Base-by-base conservation (phyloP, 495 filamentous ascomycete genomes). In the Xylaria scruposa region DNA sequence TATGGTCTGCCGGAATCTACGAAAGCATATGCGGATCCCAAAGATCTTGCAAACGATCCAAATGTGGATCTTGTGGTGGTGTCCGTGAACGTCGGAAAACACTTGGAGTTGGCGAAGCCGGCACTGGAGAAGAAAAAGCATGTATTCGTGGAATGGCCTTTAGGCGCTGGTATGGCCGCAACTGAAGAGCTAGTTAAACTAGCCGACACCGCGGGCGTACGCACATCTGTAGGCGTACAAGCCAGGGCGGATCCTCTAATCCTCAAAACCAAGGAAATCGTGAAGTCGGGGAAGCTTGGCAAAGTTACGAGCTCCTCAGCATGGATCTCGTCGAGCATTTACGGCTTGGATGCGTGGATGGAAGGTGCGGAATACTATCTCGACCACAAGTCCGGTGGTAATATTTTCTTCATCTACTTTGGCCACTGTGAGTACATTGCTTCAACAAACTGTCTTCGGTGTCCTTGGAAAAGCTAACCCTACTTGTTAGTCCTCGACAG, bases 141-240 rank as follows among this genome's bases (percentile, higher is more conserved):
- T 56, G 82, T 85, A 42, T 88, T 83, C 60, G 81, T 87, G n/a
- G 88, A 89, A 73, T 89, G 88, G 88, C 83, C 79, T 19, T 72
- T 81, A 7, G 79, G 62, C 19, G 74, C 72, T 0, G 76, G 36
- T 59, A 24, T 76, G 19, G 40, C 53, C 21, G 64, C 78, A 31
- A 70, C 74, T 3, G 81, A 83, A 64, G 77, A 85, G 68, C 33
- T 67, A 13, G 1, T 19, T 0, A 42, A 15, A 40, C 72, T 82
- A 9, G 83, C 82, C 10, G 65, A 68, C 36, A 69, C 68, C 29
- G 74, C 77, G 17, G 78, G 81, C 2, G 80, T 78, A 13, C 83
- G 74, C 60, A 80, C 76, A 6, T 53, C 73, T 7, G 74, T 83
- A 3, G 81, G 81, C n/a, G 19, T 78, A 19, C 79, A 82, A 66